Percentiles rank a stretch among this genome's conserved stretches.
Evolutionary conservation across 371 early-diverging fungal genomes (phyloP).

Genomic region (Lichtheimia hyalospora): DNA sequence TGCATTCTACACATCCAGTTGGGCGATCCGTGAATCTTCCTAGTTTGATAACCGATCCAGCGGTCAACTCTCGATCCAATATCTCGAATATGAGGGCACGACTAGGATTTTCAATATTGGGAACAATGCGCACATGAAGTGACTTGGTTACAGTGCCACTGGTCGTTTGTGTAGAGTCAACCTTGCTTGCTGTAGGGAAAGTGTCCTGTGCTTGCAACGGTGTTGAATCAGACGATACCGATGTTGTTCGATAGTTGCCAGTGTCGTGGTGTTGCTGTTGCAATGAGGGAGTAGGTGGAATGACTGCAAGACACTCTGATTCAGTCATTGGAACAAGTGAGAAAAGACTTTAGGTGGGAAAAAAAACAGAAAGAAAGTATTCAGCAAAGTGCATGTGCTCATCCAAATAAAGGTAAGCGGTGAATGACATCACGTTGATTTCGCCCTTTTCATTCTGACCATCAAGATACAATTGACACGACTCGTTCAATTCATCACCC

Average conservation of each 20-base stretch:
- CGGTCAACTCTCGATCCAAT: constrained; percentile 76
- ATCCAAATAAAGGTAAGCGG: neutral
- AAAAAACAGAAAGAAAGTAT: constrained; percentile 6
- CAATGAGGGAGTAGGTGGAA: neutral
- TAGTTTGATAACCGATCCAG: constrained; percentile 70
- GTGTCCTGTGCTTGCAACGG: too few relatives aligned
- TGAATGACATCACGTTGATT: constrained; percentile 3
- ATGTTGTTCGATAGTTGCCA: neutral
- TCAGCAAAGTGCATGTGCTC: neutral
- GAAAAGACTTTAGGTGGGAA: constrained; percentile 7
- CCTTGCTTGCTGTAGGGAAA: neutral
- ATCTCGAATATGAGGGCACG: constrained; percentile 80
- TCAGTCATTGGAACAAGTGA: constrained; percentile 5
- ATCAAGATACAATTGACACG: neutral
- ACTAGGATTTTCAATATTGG: constrained; percentile 70
- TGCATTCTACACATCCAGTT: constrained; percentile 52
- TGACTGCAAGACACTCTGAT: constrained; percentile 9
- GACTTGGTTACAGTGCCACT: neutral
- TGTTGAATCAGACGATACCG: too few relatives aligned
- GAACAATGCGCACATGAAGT: constrained; percentile 73
- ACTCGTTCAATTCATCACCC: neutral
- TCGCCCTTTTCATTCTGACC: neutral
- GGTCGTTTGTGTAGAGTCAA: neutral
- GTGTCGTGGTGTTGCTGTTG: constrained; percentile 4
- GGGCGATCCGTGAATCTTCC: constrained; percentile 82